Conservation (phyloP, 768 basidiomycete species). For the Pisolithus albus region DNA sequence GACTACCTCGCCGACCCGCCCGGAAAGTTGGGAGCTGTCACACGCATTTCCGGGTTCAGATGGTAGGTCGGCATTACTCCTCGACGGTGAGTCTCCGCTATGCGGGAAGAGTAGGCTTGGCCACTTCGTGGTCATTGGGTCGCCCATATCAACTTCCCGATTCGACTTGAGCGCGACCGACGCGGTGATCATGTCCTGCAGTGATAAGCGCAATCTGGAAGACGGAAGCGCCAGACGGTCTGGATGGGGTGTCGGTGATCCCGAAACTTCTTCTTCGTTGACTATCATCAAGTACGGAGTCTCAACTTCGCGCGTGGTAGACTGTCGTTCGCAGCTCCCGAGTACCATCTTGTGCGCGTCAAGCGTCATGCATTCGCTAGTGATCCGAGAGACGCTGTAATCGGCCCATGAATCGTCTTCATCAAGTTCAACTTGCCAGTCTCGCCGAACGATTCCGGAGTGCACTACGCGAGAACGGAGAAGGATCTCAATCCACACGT, state of each 20-base stretch:
- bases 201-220: slow-evolving; percentile 38
- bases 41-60: slow-evolving; percentile 10
- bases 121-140: slow-evolving; percentile 46
- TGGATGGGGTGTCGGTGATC: slow-evolving; percentile 24
- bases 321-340: slow-evolving; percentile 30
- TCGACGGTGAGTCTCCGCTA: slow-evolving; percentile 23
- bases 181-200: slow-evolving; percentile 70
- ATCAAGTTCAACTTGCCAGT: slow-evolving; percentile 56
- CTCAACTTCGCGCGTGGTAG: slow-evolving; percentile 1
- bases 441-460: slow-evolving; percentile 61
- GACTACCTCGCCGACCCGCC: slow-evolving; percentile 57
- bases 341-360: slow-evolving; percentile 51
- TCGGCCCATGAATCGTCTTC: slow-evolving; percentile 62
- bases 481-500: slow-evolving; percentile 40
- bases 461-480: slow-evolving; percentile 70
- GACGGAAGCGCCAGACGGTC: slow-evolving; percentile 31
- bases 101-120: slow-evolving; percentile 38
- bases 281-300: slow-evolving; percentile 7
- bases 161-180: slow-evolving; percentile 71
- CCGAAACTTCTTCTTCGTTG: slow-evolving; percentile 17
- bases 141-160: slow-evolving; percentile 53
- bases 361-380: slow-evolving; percentile 64
- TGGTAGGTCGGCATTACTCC: slow-evolving; percentile 11
- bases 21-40: slow-evolving; percentile 27
- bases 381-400: slow-evolving; percentile 54